Conservation (phyloP, 768 basidiomycete species). For the Trametes cingulata region DNA sequence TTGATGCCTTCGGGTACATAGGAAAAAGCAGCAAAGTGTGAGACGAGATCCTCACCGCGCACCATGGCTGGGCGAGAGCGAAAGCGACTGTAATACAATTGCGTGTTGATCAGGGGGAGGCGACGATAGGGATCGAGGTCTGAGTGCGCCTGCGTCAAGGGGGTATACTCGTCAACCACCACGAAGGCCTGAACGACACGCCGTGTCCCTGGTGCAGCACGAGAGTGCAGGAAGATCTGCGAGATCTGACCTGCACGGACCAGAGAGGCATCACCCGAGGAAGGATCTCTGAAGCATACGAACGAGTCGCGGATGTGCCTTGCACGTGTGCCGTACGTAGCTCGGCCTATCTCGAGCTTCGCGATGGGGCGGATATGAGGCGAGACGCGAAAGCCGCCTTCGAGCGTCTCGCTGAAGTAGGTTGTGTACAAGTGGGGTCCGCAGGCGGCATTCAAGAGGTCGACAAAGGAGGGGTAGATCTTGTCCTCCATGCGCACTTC, state of each 20-base stretch:
- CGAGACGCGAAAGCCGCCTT: background rate
- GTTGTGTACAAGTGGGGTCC: background rate
- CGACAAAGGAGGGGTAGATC: background rate
- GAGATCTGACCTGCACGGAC: slow-evolving; percentile 3
- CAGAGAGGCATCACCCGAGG: background rate
- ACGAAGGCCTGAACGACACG: background rate
- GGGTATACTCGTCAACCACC: background rate
- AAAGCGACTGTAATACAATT: background rate
- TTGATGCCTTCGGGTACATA: background rate
- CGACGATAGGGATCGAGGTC: background rate
- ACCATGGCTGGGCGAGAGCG: background rate
- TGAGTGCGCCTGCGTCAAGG: background rate
- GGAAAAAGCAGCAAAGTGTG: background rate
- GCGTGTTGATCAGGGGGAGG: background rate
- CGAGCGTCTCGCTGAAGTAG: background rate
- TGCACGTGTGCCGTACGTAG: background rate
- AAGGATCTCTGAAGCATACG: background rate
- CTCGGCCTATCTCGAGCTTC: background rate
- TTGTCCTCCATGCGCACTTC: background rate
- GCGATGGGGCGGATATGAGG: background rate
- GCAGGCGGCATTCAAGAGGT: background rate
- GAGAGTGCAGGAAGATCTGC: background rate
- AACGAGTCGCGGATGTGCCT: slow-evolving; percentile 1
- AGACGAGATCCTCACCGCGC: background rate
- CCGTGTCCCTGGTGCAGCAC: background rate